Base-by-base conservation (phyloP, 1,139 yeast species). In the Sugiyamaella paludigena region DNA sequence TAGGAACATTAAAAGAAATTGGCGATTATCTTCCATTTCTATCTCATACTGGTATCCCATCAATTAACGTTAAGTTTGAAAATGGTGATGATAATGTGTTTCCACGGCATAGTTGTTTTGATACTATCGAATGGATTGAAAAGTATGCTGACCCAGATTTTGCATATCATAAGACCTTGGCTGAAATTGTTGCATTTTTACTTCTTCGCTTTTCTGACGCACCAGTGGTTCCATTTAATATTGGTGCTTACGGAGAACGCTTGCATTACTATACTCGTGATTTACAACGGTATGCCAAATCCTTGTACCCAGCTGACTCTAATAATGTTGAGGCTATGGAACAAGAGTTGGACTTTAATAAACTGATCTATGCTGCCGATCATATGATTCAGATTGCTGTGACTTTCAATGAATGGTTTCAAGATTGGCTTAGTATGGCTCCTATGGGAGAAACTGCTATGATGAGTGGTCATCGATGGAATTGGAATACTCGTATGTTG, bases 161-260 rank as follows among this genome's bases (percentile, higher is more conserved):
- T 78, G 61, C 67, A 2, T 76, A 78, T 49, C 91, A 85, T 61
- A 62, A 70, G 10, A 77, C 79, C 13, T 64, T 88, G 50, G 79
- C 84, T 1, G 79, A 82, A 53, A 63, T 84, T 24, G 62, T 84
- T 1, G 74, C 87, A 1, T 69, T 75, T 38, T 57, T 85, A 6
- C 67, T 77, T 0, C 64, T 89, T 15, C 74, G 78, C 44, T 63
- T 86, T 13, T 77, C 82, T 0, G 96, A 91, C 59, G 79, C 76
- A 36, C 95, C 97, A 1, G 66, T 87, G 36, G 72, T 91, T 12
- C 96, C 96, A 1, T 84, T 78, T 59, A 80, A 84, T 61, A 67
- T 87, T 35, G 65, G 64, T 2, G 72, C 73, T 7, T 75, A 81
- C 53, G 79, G 80, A 1, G 63, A 69, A 1, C 68, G 70, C 12